Evolutionary conservation across 148 eudicot species (phyloP).

Genomic region (Rhododendron kiyosumense): DNA sequence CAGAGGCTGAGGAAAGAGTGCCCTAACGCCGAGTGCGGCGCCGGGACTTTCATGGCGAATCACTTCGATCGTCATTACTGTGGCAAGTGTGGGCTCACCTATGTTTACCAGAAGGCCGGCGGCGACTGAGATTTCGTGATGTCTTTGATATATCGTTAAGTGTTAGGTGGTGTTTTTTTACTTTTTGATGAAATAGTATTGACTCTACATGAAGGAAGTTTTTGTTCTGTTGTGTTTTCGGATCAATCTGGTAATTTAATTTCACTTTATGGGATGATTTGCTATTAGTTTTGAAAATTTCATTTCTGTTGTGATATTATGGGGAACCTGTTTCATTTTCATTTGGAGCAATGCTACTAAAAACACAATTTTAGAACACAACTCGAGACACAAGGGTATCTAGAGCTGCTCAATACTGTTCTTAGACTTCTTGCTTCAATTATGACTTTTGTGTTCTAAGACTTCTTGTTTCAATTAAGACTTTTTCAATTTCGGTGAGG

Average conservation of each 20-base stretch:
- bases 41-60: conserved; percentile 31
- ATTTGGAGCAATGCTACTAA: too few species aligned
- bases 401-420: too few species aligned
- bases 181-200: neutral
- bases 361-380: too few species aligned
- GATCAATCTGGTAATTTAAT: neutral
- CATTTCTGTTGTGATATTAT: neutral
- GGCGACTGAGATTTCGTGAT: conserved; percentile 6
- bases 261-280: neutral
- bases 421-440: too few species aligned
- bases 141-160: too few species aligned
- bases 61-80: conserved; percentile 32
- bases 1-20: conserved; percentile 35
- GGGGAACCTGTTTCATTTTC: too few species aligned
- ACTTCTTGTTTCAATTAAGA: too few species aligned
- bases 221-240: neutral
- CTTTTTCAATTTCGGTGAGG: too few species aligned
- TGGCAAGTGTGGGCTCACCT: conserved; percentile 33
- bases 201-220: neutral
- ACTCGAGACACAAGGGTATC: too few species aligned
- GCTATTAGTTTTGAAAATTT: neutral
- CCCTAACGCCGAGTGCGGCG: conserved; percentile 31
- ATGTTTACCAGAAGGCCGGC: conserved; percentile 27
- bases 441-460: too few species aligned
- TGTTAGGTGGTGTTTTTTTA: neutral